Base-by-base conservation (phyloP, 345 rosid genomes). In the Camelina laxa region DNA sequence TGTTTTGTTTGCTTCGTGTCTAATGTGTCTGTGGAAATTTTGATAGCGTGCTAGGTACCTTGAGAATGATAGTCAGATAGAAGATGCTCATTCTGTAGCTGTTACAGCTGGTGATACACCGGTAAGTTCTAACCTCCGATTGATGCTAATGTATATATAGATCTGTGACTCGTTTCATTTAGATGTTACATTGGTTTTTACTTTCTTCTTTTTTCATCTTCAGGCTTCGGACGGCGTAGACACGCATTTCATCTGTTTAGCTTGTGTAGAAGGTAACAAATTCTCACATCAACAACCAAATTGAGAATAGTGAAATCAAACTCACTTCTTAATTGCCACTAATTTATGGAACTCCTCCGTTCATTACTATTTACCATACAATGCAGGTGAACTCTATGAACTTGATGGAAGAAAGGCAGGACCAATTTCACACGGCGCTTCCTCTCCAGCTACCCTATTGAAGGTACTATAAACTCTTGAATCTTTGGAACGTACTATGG, bases 341-440 rank as follows among this genome's bases (percentile, higher is more conserved):
- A 54, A 66, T 22, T 35, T 11, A 10, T 74, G 65, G n/a, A 17
- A 20, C 36, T 19, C n/a, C 36, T 44, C 45, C 3, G 9, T 38
- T 16, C 9, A 0, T 20, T 14, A n/a, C n/a, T n/a, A n/a, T n/a
- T 0, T 33, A 30, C 9, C 42, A 33, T 59, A 1, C 4, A 45
- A 20, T 73, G 67, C 60, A 94, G 98, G 92, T 13, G 71, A 86
- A 72, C 97, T 95, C 58, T 90, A 84, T 85, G 97, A 95, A 80
- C 97, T 90, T 73, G 96, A 95, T 78, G 97, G 99, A 77, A 90
- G 96, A 65, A 95, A 89, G 73, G 84, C 88, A 2, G 86, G 85
- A 70, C 96, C 97, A 9, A 81, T 90, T 56, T 84, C 88, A n/a
- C 97, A 87, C 24, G 92, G 93, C 59, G 74, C 87, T 57, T 86